Evolutionary conservation across 495 filamentous ascomycete species (phyloP).

Genomic region (Elaphomyces granulatus): DNA sequence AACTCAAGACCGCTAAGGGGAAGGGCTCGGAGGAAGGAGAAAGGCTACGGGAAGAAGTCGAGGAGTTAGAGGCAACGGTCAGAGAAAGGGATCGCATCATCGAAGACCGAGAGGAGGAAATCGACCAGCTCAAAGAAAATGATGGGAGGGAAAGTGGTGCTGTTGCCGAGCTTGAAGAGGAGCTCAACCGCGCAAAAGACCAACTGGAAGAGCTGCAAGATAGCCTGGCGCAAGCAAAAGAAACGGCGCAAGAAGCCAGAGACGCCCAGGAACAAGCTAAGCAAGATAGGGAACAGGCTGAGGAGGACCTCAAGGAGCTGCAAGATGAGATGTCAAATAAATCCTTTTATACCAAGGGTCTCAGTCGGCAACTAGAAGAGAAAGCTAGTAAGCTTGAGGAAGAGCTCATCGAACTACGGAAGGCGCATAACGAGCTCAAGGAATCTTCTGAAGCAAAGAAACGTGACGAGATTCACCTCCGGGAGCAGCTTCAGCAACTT

Average conservation of each 20-base stretch:
- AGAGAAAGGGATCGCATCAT: conserved; percentile 50
- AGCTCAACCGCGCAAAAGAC: conserved; percentile 40
- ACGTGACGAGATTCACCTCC: conserved; percentile 20
- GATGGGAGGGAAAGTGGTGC: conserved; percentile 37
- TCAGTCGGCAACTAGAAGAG: conserved; percentile 62
- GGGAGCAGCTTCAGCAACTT: conserved; percentile 28
- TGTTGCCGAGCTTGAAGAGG: conserved; percentile 35
- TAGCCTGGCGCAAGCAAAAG: conserved; percentile 36
- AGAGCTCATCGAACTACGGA: conserved; percentile 45
- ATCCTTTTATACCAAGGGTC: conserved; percentile 60
- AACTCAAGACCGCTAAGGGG: conserved; percentile 30
- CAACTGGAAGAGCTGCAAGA: conserved; percentile 47
- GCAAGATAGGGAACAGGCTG: conserved; percentile 39
- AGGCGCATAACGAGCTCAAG: conserved; percentile 39
- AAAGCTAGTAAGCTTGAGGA: conserved; percentile 48
- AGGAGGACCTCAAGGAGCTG: conserved; percentile 41
- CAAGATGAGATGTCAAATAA: conserved; percentile 69
- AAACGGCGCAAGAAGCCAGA: conserved; percentile 42
- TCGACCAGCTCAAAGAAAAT: conserved; percentile 44
- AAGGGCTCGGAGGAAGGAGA: conserved; percentile 41
- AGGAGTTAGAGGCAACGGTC: conserved; percentile 50
- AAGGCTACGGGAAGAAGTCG: conserved; percentile 50
- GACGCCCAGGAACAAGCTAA: conserved; percentile 48
- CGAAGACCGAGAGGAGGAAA: conserved; percentile 50
- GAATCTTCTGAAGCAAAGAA: conserved; percentile 37